Conservation (phyloP, 257 asterid genomes). For the Solanum bukasovii region DNA sequence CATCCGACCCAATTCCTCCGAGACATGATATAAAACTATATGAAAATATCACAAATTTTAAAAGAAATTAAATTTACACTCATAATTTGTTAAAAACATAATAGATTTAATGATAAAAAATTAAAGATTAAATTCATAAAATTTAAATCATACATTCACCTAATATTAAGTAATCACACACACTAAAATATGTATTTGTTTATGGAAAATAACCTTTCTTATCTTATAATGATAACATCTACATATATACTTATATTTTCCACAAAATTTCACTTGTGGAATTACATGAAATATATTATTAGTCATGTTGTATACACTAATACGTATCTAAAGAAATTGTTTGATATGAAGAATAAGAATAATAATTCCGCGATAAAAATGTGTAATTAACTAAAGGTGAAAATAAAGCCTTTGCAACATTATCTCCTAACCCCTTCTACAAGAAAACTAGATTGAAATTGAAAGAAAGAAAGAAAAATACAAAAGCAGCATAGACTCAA, state of each 20-base stretch:
- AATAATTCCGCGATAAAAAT: background rate
- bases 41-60: too few relatives aligned
- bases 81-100: too few relatives aligned
- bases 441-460: background rate
- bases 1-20: too few relatives aligned
- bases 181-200: background rate
- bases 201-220: background rate
- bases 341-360: background rate
- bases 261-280: too few relatives aligned
- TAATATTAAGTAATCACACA: background rate
- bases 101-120: too few relatives aligned
- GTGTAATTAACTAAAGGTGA: background rate
- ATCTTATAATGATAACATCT: too few relatives aligned
- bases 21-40: too few relatives aligned
- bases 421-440: background rate
- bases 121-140: too few relatives aligned
- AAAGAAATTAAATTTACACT: background rate
- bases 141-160: background rate
- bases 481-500: background rate
- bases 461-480: background rate
- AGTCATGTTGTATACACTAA: too few relatives aligned
- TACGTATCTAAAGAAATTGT: background rate
- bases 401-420: background rate
- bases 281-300: too few relatives aligned
- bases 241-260: too few relatives aligned